Evolutionary conservation across 2,329 filamentous ascomycete species (phyloP).

Genomic region (Septoria linicola): DNA sequence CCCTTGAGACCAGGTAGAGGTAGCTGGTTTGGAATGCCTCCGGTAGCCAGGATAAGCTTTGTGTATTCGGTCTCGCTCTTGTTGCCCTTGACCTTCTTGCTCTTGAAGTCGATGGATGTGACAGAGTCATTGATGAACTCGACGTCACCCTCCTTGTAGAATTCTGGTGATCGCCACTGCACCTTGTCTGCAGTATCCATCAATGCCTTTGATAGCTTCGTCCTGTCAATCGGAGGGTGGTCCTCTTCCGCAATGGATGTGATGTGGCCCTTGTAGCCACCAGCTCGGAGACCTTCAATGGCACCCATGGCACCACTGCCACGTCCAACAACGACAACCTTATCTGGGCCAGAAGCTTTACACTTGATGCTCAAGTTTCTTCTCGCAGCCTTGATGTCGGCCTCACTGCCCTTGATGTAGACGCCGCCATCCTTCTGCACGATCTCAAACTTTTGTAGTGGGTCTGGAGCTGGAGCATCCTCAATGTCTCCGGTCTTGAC

Average conservation of each 20-base stretch:
- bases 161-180: conserved; percentile 71
- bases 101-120: conserved; percentile 70
- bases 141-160: conserved; percentile 66
- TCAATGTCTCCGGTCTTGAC: conserved; percentile 87
- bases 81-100: conserved; percentile 72
- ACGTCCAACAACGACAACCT: conserved; percentile 80
- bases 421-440: conserved; percentile 77
- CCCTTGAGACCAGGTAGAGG: conserved; percentile 80
- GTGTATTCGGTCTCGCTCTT: conserved; percentile 73
- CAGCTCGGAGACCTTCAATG: conserved; percentile 77
- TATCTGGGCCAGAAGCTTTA: conserved; percentile 56
- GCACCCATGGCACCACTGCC: conserved; percentile 81
- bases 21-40: conserved; percentile 71
- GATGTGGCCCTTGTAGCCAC: conserved; percentile 75
- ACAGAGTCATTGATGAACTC: conserved; percentile 59
- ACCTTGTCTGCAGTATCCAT: conserved; percentile 78
- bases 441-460: conserved; percentile 79
- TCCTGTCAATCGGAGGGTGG: conserved; percentile 78
- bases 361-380: conserved; percentile 74
- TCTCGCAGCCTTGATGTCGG: conserved; percentile 71
- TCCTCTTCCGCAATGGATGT: conserved; percentile 83
- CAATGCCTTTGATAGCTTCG: conserved; percentile 92
- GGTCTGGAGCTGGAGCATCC: conserved; percentile 85
- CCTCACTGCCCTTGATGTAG: conserved; percentile 79
- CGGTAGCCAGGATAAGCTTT: conserved; percentile 87